These are phyloP conservation scores for Colletotrichum paranaense DNA, from an alignment of 2,329 filamentous ascomycete genomes.

Conservation along the genomic window DNA sequence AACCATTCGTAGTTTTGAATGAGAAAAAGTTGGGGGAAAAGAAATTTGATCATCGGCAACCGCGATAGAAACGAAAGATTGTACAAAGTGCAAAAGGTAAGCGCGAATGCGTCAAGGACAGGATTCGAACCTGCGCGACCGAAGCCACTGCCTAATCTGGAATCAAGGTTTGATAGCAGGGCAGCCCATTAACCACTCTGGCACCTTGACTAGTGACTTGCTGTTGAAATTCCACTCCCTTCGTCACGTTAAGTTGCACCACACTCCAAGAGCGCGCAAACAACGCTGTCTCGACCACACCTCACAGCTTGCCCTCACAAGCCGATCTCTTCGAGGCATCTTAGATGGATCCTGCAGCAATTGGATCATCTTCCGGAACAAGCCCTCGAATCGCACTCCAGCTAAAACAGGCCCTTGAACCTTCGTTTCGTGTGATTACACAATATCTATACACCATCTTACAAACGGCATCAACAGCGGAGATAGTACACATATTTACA, in stretches of 20 bases:
- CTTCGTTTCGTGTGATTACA: not conserved
- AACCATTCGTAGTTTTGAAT: not conserved
- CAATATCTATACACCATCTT: not conserved
- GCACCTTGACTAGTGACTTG: conserved; percentile 21
- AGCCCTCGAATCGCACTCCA: not conserved
- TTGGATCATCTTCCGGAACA: not conserved
- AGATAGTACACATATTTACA: not conserved
- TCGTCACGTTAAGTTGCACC: fast-evolving
- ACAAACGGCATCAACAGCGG: not conserved
- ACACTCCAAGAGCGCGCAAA: no score
- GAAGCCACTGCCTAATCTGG: conserved; percentile 34
- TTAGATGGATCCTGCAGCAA: not conserved
- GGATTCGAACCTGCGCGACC: conserved; percentile 37
- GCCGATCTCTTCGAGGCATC: not conserved
- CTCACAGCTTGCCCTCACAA: not conserved
- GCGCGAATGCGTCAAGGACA: conserved; percentile 22
- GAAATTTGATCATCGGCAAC: not conserved
- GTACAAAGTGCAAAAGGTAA: no score
- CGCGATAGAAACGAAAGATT: not conserved
- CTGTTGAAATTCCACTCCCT: fast-evolving
- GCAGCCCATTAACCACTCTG: conserved; percentile 37
- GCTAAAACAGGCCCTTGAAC: not conserved
- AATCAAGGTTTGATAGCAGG: conserved; percentile 25
- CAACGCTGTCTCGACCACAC: not conserved
- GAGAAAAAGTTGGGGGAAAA: not conserved